These are phyloP conservation scores for Ogataea pignaliae DNA, from an alignment of 805 yeast species.

Conservation along the genomic window DNA sequence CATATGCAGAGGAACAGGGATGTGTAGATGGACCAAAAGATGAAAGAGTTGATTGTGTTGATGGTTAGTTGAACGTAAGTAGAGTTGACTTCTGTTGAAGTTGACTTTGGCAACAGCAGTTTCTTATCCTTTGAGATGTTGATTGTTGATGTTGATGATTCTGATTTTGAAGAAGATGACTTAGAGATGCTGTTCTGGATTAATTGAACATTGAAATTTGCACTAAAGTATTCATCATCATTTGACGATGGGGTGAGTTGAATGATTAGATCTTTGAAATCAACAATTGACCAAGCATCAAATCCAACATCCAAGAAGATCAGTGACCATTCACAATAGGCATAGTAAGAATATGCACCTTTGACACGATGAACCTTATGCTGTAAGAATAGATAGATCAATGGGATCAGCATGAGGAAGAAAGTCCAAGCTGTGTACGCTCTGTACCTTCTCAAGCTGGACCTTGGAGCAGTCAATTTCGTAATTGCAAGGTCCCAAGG, in stretches of 20 bases:
- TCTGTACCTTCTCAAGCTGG: conserved; percentile 48
- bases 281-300: conserved; percentile 73
- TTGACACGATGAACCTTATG: conserved; percentile 83
- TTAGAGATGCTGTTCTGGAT: conserved; percentile 5
- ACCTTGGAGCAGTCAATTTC: conserved; percentile 40
- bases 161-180: background rate
- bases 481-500: conserved; percentile 83
- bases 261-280: conserved; percentile 62
- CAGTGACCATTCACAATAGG: conserved; percentile 91
- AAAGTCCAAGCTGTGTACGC: conserved; percentile 53
- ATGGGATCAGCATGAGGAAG: conserved; percentile 71
- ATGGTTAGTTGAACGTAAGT: conserved; percentile 35
- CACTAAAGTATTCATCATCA: conserved; percentile 21
- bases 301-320: conserved; percentile 79
- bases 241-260: conserved; percentile 27
- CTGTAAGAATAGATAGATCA: conserved; percentile 84
- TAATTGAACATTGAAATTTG: conserved; percentile 21
- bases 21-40: conserved; percentile 83
- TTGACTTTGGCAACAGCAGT: conserved; percentile 17
- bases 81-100: conserved; percentile 13
- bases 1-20: conserved; percentile 83
- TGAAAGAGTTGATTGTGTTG: conserved; percentile 58
- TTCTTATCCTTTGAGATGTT: conserved; percentile 1
- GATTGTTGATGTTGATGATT: background rate
- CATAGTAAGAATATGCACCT: conserved; percentile 95